Base-by-base conservation (phyloP, 176 grass and related monocot species). In the Poa annua region DNA sequence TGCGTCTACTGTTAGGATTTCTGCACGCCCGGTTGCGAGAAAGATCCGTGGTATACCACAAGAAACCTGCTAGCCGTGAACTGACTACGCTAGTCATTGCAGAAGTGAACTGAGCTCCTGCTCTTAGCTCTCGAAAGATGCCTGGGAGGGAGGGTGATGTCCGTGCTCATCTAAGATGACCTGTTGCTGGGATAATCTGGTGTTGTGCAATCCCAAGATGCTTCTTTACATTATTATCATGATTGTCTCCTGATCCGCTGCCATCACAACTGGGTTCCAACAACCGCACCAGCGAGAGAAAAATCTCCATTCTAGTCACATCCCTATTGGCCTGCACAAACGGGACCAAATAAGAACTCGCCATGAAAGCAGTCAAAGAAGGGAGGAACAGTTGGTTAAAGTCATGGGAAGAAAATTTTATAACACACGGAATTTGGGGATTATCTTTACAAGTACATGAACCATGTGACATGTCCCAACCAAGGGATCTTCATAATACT, bases 301-400 rank as follows among this genome's bases (percentile, higher is more conserved):
- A 92, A 62, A 95, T 95, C 75, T 95, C 93, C 90, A 92, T 95
- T 53, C 93, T 88, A 14, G 93, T 95, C 22, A 90, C 80, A 12
- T 95, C 90, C 83, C 88, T 88, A 66, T 95, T 95, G 60, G 93
- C 90, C 93, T 95, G 83, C 53, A 75, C 29, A 56, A 56, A 78
- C 8, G 67, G 2, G 48, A 74, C 34, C 63, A 52, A 45, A 60
- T 53, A 76, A 85, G 71, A 70, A 69, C 53, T 70, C 16, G 2
- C 47, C 15, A 54, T 19, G 17, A 50, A 50, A 60, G 41, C 22
- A 70, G 71, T 20, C 19, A 44, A 9, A 21, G 14, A 59, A 84
- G 26, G 49, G 48, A 67, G 62, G 29, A 14, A 41, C 60, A 39
- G 41, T 51, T 25, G 64, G 8, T 13, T 81, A 66, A 66, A 75